Base-by-base conservation (phyloP, 495 filamentous ascomycete genomes). In the Aspergillus cavernicola region DNA sequence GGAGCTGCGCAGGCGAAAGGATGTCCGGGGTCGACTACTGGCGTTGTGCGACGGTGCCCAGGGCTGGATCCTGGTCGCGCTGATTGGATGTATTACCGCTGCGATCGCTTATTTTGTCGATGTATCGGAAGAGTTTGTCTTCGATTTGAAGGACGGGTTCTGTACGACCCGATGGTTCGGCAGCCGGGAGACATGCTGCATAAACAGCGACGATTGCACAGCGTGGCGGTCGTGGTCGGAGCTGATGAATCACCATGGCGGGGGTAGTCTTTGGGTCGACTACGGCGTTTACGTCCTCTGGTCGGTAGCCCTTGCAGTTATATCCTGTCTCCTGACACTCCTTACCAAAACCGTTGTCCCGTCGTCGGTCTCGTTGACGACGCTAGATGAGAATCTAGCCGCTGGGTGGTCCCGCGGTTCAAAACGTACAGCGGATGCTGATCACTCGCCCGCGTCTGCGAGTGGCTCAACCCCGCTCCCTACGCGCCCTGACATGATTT, bases 41-140 rank as follows among this genome's bases (percentile, higher is more conserved):
- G 81, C 87, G 2, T 80, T 85, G 71, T 87, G 95, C 48, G 93
- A 98, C 65, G 86, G 90, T 35, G 83, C 87, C 22, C 92, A 98
- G 72, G 93, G 93, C 16, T 98, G 93, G 93, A 81, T 98, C 19
- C 73, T 98, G 46, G 90, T 92, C 44, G 93, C 90, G 6, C 73
- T 97, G 35, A 95, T 95, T 53, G 93, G 93, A 18, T 88, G 88
- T 64, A 74, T 96, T 42, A 91, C 91, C 0, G 92, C 93, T 7
- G 76, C 81, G 9, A 75, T 97, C 8, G 93, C 93, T 8, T 98
- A 96, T 70, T 82, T 86, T 26, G 89, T 98, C 50, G 87, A 96
- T 69, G 78, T 96, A 4, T 84, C 87, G 6, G 93, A 98, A 70
- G 81, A 83, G 7, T 79, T 81, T 8, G 73, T 95, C 0, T 98